Conservation (phyloP, 2,329 filamentous ascomycete species). For the Aschersonia sp. region DNA sequence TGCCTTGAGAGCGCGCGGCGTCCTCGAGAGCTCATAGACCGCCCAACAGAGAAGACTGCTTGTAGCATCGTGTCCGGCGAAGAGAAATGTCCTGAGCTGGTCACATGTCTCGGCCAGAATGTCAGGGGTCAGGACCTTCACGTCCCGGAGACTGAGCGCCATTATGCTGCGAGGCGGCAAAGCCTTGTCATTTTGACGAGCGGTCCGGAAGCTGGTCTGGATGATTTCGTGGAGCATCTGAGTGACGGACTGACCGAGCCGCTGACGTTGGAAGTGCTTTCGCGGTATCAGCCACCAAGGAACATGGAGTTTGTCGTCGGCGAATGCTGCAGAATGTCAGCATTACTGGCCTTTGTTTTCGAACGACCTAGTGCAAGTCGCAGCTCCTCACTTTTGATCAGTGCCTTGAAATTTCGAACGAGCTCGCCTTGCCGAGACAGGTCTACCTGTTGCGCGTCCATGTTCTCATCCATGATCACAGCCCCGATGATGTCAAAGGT, state of each 20-base stretch:
- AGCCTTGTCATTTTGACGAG: background rate
- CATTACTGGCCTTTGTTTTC: background rate
- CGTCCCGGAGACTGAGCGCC: constrained; percentile 16
- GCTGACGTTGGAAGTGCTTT: constrained; percentile 6
- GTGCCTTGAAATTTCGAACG: constrained; percentile 14
- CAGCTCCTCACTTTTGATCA: constrained; percentile 4
- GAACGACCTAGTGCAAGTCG: background rate
- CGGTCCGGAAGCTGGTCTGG: background rate
- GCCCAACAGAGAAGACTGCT: constrained; percentile 20
- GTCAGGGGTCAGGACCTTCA: constrained; percentile 11
- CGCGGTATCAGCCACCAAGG: constrained; percentile 10
- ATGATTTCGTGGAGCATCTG: background rate
- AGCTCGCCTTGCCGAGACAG: constrained; percentile 12
- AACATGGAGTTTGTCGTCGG: constrained; percentile 4
- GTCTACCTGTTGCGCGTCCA: constrained; percentile 16
- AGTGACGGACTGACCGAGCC: constrained; percentile 10
- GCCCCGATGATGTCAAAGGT: constrained; percentile 24
- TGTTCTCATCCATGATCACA: constrained; percentile 19
- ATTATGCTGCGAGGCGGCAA: constrained; percentile 11
- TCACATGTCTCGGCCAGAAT: constrained; percentile 17
- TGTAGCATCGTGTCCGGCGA: constrained; percentile 27
- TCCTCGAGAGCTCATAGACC: constrained; percentile 20
- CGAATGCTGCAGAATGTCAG: constrained; percentile 1
- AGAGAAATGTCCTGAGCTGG: constrained; percentile 23
- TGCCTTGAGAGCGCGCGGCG: constrained; percentile 12